Evolutionary conservation across 192 early-diverging fungal genomes (phyloP).

Genomic region (Fimicolochytrium jonesii): DNA sequence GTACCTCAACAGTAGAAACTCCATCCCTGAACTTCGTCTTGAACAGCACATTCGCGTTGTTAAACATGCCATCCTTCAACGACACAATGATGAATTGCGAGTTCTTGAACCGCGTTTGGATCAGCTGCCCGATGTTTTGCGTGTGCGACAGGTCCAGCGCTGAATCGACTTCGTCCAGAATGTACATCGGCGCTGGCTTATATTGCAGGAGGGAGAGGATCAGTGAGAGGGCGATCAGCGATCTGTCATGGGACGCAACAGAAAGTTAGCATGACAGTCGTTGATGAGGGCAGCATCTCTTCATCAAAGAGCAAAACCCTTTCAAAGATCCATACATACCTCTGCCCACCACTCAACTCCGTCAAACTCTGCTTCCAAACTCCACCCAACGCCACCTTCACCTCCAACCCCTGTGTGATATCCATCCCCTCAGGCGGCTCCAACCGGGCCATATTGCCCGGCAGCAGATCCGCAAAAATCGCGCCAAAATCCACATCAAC

Average conservation of each 20-base stretch:
- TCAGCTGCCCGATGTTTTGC: conserved; percentile 94
- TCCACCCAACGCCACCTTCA: conserved; percentile 91
- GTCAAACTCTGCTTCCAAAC: conserved; percentile 96
- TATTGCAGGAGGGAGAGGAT: conserved; percentile 95
- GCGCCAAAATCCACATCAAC: conserved; percentile 95
- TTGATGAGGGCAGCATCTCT: background rate
- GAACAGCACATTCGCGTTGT: conserved; percentile 97
- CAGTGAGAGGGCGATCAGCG: conserved; percentile 91
- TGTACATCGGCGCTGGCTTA: conserved; percentile 99
- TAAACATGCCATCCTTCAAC: conserved; percentile 99
- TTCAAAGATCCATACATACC: conserved; percentile 36
- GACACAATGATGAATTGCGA: conserved; percentile 99
- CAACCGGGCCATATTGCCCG: conserved; percentile 85
- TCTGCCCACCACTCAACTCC: conserved; percentile 95
- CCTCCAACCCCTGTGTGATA: conserved; percentile 82
- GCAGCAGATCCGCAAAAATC: conserved; percentile 93
- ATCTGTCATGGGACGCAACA: conserved; percentile 42
- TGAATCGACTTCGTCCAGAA: conserved; percentile 98
- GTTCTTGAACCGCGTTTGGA: conserved; percentile 88
- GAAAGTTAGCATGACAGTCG: background rate
- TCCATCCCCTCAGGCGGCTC: conserved; percentile 77
- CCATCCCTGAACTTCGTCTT: conserved; percentile 90
- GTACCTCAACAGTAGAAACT: conserved; percentile 82
- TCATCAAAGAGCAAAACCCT: conserved; percentile 1
- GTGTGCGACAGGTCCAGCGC: conserved; percentile 97